Conservation (phyloP, 2,329 filamentous ascomycete genomes). For the Aspergillus sp. region DNA sequence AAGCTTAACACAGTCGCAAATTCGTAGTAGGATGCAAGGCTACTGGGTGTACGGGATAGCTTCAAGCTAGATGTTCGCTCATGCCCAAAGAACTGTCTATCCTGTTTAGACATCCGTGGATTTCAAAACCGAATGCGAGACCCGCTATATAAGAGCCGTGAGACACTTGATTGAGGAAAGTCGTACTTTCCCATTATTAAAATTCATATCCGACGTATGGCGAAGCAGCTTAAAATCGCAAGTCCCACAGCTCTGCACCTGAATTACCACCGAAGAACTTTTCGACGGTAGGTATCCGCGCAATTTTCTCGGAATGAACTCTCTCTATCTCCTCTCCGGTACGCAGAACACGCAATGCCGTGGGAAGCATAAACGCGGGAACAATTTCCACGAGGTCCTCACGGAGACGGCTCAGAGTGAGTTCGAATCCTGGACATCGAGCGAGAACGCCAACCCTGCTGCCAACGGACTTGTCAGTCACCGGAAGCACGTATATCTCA, state of each 20-base stretch:
- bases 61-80: too few relatives aligned
- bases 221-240: neutral
- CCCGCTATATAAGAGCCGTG: too few relatives aligned
- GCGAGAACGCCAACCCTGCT: neutral
- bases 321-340: neutral
- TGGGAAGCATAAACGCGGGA: neutral
- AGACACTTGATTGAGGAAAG: too few relatives aligned
- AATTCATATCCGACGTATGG: too few relatives aligned
- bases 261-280: neutral
- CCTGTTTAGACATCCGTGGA: too few relatives aligned
- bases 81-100: too few relatives aligned
- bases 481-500: neutral
- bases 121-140: too few relatives aligned
- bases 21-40: too few relatives aligned
- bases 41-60: too few relatives aligned
- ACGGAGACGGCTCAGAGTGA: neutral
- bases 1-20: too few relatives aligned
- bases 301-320: neutral
- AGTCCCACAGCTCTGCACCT: neutral
- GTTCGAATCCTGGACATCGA: neutral
- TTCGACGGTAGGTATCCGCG: neutral
- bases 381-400: neutral
- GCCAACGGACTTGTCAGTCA: neutral
- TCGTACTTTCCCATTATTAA: too few relatives aligned
- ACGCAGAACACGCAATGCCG: neutral